Percentiles rank a stretch among this genome's conserved stretches.
Evolutionary conservation across 225 moss, liverwort and hornwort genomes (phyloP).

Genomic region (Polytrichum commune): DNA sequence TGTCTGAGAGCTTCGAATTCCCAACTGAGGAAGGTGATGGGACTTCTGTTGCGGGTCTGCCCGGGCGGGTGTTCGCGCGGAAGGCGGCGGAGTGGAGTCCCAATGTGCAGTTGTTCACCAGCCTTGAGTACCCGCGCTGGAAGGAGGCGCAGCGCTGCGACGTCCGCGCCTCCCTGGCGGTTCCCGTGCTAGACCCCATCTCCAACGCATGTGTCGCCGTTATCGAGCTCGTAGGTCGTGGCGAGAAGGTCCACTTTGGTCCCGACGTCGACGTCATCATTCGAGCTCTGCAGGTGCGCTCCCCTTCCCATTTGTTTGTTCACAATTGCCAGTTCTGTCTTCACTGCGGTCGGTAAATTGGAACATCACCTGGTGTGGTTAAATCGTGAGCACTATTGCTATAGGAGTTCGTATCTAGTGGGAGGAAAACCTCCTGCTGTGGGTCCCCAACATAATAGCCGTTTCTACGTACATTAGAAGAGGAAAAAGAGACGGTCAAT

Average conservation of each 20-base stretch:
- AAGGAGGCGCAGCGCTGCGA: constrained; percentile 60
- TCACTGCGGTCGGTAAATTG: no score
- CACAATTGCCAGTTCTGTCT: no score
- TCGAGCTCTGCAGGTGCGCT: constrained; percentile 61
- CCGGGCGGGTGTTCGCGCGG: constrained; percentile 68
- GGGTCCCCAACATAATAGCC: no score
- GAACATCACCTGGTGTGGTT: no score
- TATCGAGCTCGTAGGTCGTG: constrained; percentile 66
- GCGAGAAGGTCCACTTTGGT: constrained; percentile 66
- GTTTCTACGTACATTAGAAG: no score
- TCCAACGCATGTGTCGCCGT: constrained; percentile 63
- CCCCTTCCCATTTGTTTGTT: background rate
- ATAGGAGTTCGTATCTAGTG: no score
- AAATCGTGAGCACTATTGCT: no score
- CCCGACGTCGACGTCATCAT: constrained; percentile 72
- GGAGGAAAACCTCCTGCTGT: no score
- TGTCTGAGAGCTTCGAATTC: constrained; percentile 62
- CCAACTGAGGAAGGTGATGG: constrained; percentile 34
- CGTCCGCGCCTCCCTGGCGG: constrained; percentile 65
- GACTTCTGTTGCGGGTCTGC: constrained; percentile 46
- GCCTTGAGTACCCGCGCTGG: constrained; percentile 60
- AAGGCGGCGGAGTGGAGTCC: constrained; percentile 82
- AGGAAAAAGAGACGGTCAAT: no score
- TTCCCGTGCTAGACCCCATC: constrained; percentile 66
- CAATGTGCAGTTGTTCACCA: constrained; percentile 69